These are phyloP conservation scores for Fusarium azukiicola DNA, from an alignment of 2,329 filamentous ascomycete species.

Conservation along the genomic window DNA sequence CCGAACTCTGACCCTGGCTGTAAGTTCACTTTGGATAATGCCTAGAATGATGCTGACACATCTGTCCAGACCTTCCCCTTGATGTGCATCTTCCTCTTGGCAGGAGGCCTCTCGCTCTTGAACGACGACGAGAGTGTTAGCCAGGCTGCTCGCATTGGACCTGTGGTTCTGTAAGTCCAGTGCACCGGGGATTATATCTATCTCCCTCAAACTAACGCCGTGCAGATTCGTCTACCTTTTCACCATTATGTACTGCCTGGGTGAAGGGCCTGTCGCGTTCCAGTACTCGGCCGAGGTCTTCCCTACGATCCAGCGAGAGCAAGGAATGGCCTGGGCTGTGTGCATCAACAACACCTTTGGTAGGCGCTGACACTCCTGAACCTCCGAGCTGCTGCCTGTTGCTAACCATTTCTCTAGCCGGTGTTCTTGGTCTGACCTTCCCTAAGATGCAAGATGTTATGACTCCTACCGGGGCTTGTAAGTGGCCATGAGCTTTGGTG, in stretches of 20 bases:
- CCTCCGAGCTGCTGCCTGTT: conserved; percentile 4
- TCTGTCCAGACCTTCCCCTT: conserved; percentile 57
- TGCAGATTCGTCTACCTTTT: conserved; percentile 62
- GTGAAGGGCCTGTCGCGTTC: conserved; percentile 63
- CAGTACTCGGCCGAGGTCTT: conserved; percentile 65
- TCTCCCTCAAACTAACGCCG: neutral
- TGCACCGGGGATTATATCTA: neutral
- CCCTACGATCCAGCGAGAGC: conserved; percentile 62
- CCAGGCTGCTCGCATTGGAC: conserved; percentile 52
- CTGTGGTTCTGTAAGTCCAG: conserved; percentile 51
- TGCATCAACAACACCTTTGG: conserved; percentile 61
- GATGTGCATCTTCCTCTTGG: conserved; percentile 59
- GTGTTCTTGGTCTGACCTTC: conserved; percentile 57
- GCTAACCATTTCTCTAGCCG: conserved; percentile 46
- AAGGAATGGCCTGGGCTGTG: conserved; percentile 64
- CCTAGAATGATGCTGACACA: conserved; percentile 2
- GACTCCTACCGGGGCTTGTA: conserved; percentile 58
- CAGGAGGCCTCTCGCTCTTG: conserved; percentile 57
- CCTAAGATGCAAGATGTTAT: conserved; percentile 59
- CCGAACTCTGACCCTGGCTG: conserved; percentile 27
- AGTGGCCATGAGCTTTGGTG: neutral
- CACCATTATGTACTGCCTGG: conserved; percentile 61
- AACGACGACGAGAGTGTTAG: conserved; percentile 44
- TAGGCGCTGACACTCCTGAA: neutral
- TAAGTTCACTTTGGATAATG: neutral